A percentile compares a stretch with the other conserved stretches of the same genome.
phyloP scores from a whole-genome alignment of 2,329 filamentous ascomycete genomes.

The Diaporthe aspalathi region DNA sequence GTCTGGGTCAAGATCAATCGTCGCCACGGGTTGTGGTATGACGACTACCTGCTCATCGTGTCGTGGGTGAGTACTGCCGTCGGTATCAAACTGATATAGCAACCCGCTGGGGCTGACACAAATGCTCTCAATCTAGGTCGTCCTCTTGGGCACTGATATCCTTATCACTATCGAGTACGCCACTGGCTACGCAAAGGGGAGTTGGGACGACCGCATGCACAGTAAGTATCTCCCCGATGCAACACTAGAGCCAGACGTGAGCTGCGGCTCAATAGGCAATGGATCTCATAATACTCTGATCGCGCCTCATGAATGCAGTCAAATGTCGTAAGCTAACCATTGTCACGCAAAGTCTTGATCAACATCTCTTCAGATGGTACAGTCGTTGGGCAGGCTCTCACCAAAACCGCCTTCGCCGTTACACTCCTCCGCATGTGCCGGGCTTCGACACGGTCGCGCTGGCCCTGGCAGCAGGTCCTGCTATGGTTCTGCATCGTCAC shows the following conservation, averaged over 20 bases:
- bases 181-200: conserved; percentile 59
- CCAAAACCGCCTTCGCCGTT: conserved; percentile 53
- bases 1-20: conserved; percentile 51
- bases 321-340: neutral
- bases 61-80: conserved; percentile 48
- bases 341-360: conserved; percentile 53
- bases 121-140: conserved; percentile 45
- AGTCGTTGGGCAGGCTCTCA: conserved; percentile 50
- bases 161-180: conserved; percentile 60
- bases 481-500: conserved; percentile 61
- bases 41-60: conserved; percentile 52
- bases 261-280: neutral
- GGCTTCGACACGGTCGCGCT: conserved; percentile 43
- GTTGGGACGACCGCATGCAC: conserved; percentile 64
- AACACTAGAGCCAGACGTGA: no score
- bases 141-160: conserved; percentile 58
- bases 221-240: conserved; percentile 40
- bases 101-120: neutral
- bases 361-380: conserved; percentile 54
- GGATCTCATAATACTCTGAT: no score
- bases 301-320: neutral
- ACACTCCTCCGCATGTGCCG: conserved; percentile 54
- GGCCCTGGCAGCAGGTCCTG: conserved; percentile 53
- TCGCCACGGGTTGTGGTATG: conserved; percentile 53
- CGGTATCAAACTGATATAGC: neutral